Conservation (phyloP, 176 grass and related monocot species). For the Paspalum vaginatum region DNA sequence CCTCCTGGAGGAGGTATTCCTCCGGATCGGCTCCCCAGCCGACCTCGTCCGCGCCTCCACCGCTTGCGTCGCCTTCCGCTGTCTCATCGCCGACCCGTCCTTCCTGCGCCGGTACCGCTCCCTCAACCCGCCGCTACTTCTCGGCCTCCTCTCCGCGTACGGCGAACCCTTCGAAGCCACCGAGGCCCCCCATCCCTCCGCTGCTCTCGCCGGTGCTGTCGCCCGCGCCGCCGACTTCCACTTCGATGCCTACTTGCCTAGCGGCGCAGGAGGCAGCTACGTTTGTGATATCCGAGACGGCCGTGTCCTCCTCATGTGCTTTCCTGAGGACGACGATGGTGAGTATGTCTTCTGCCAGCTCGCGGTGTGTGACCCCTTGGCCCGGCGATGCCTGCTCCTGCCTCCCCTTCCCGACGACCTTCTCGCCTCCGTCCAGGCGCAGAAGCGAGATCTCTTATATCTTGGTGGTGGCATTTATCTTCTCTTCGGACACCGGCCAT, state of each 20-base stretch:
- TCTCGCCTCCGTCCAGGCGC: neutral
- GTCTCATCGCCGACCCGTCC: neutral
- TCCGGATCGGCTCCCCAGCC: neutral
- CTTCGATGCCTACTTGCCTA: neutral
- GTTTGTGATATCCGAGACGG: neutral
- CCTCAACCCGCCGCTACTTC: slow-evolving; percentile 10
- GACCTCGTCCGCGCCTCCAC: slow-evolving; percentile 4
- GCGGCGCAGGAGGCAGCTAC: neutral
- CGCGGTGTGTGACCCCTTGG: slow-evolving; percentile 29
- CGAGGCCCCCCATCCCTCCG: neutral
- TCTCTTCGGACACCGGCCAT: neutral
- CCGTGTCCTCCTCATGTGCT: neutral
- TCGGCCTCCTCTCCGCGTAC: neutral
- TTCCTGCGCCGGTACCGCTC: slow-evolving; percentile 38
- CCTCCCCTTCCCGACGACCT: neutral
- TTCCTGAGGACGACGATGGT: accelerated
- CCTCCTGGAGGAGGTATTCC: neutral
- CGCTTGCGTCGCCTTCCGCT: slow-evolving; percentile 6
- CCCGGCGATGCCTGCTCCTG: neutral
- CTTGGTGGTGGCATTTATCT: neutral
- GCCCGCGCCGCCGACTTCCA: neutral
- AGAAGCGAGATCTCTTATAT: neutral
- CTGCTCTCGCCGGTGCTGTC: neutral
- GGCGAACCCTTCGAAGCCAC: neutral
- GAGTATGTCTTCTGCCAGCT: neutral